Percentiles rank a stretch among this genome's conserved stretches.
phyloP scores from a whole-genome alignment of 75 land plant species.

The Cunninghamia lanceolata region DNA sequence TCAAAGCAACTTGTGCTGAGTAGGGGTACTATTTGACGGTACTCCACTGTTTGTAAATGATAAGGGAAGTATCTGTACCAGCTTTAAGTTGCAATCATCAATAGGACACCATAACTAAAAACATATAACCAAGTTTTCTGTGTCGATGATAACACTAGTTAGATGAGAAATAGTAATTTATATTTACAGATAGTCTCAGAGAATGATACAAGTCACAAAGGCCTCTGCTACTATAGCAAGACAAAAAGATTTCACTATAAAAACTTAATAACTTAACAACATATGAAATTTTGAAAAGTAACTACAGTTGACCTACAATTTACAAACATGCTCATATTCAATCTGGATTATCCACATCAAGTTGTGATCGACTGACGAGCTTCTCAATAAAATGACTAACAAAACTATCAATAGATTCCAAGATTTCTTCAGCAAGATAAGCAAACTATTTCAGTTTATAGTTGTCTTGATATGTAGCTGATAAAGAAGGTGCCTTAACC shows the following conservation, averaged over 20 bases:
- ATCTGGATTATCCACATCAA: background rate
- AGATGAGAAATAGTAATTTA: background rate
- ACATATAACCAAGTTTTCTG: background rate
- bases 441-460: background rate
- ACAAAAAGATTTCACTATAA: background rate
- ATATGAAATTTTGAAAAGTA: background rate
- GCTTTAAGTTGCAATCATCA: background rate
- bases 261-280: background rate
- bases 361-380: background rate
- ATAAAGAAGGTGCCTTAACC: background rate
- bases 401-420: background rate
- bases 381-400: background rate
- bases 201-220: background rate
- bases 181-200: background rate
- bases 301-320: background rate
- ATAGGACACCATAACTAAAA: background rate
- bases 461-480: background rate
- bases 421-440: background rate
- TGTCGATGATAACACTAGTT: background rate
- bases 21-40: background rate
- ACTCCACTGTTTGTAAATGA: background rate
- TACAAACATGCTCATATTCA: background rate
- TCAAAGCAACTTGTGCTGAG: background rate
- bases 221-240: background rate
- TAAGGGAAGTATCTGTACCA: background rate